These are phyloP conservation scores for Blechomonas ayalai DNA, from an alignment of 208 protist species.

Conservation along the genomic window DNA sequence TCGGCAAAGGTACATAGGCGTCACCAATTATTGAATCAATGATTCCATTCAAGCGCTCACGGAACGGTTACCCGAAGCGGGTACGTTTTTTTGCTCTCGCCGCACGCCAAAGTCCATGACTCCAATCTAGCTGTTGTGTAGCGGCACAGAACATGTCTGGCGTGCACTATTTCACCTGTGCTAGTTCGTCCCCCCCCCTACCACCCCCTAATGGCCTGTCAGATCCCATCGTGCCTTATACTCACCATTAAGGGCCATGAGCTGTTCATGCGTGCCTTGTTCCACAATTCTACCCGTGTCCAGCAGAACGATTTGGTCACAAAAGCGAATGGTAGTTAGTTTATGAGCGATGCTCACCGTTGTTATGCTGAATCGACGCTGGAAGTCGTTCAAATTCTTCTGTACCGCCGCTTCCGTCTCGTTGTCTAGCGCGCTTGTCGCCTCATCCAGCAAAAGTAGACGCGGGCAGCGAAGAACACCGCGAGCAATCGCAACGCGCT, in stretches of 20 bases:
- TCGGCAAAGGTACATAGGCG: no score
- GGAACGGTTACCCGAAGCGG: no score
- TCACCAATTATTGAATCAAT: no score
- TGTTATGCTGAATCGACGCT: constrained; percentile 16
- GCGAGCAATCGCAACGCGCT: constrained; percentile 68
- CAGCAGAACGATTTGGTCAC: constrained; percentile 61
- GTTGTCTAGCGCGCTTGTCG: constrained; percentile 44
- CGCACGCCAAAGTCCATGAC: no score
- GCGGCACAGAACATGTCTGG: no score
- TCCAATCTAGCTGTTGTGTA: no score
- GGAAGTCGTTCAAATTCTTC: constrained; percentile 9
- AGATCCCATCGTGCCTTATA: constrained; percentile 20
- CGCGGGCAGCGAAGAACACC: constrained; percentile 52
- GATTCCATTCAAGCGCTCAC: no score
- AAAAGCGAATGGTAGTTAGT: constrained; percentile 61
- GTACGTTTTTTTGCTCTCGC: no score
- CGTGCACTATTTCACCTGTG: no score
- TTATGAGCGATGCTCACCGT: constrained; percentile 66
- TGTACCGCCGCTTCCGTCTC: constrained; percentile 31
- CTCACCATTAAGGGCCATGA: constrained; percentile 18
- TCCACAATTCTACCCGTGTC: constrained; percentile 25
- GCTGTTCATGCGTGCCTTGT: constrained; percentile 28
- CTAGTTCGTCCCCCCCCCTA: no score
- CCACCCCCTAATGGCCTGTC: no score
- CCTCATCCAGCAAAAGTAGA: constrained; percentile 57